Percentiles rank a stretch among this genome's conserved stretches.
Evolutionary conservation across 306 rosid genomes (phyloP).

Genomic region (Cotoneaster glaucophyllus): DNA sequence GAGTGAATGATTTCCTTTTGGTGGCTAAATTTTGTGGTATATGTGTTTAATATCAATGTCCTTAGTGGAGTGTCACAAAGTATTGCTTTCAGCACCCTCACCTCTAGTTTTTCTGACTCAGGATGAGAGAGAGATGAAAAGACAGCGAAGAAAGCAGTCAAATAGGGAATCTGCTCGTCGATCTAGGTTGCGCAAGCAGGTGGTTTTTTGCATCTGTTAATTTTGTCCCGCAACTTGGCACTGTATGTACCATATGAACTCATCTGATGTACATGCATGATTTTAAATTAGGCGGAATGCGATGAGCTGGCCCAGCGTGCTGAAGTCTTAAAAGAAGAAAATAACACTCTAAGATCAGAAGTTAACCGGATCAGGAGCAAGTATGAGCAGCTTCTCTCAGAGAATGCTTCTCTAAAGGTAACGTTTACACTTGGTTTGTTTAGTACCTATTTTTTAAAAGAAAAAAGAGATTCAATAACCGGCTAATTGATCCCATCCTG

Average conservation of each 20-base stretch:
- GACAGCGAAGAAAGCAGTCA: constrained; percentile 95
- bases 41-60: background rate
- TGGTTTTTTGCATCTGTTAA: constrained; percentile 16
- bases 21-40: background rate
- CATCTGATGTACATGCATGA: constrained; percentile 2
- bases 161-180: constrained; percentile 98
- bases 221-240: constrained; percentile 12
- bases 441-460: background rate
- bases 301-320: constrained; percentile 94
- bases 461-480: background rate
- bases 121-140: constrained; percentile 96
- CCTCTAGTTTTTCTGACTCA: constrained; percentile 23
- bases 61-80: background rate
- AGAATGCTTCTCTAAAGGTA: constrained; percentile 88
- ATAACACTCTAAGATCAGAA: constrained; percentile 72
- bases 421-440: background rate
- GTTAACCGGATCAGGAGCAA: constrained; percentile 74
- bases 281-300: constrained; percentile 74
- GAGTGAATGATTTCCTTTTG: background rate
- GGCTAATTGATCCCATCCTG: background rate
- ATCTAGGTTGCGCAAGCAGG: constrained; percentile 98
- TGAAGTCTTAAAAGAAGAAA: constrained; percentile 79
- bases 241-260: constrained; percentile 8
- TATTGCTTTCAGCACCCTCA: background rate
- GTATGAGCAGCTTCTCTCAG: constrained; percentile 79